A percentile compares a stretch with the other conserved stretches of the same genome.
Conservation (phyloP, 345 rosid genomes). For the Arabidopsis arenosa region DNA sequence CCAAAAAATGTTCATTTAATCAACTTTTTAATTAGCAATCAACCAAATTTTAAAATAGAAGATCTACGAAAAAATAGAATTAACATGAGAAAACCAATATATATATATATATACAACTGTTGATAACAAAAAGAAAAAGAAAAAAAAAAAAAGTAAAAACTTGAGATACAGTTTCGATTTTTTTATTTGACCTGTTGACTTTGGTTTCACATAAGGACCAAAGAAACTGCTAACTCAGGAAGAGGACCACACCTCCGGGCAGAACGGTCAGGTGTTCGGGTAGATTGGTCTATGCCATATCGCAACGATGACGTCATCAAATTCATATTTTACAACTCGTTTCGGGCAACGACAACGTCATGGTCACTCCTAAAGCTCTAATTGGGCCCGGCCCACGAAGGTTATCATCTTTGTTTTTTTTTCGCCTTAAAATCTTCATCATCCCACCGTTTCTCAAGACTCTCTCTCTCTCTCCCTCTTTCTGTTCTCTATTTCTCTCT, state of each 20-base stretch:
- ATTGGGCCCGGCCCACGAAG: constrained; percentile 50
- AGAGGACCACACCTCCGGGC: constrained; percentile 42
- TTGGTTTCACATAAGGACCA: constrained; percentile 31
- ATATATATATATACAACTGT: background rate
- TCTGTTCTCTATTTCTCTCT: constrained; percentile 17
- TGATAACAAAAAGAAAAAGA: background rate
- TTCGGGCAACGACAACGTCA: constrained; percentile 40
- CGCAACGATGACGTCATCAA: constrained; percentile 38
- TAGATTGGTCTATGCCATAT: constrained; percentile 33
- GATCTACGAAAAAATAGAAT: constrained; percentile 9
- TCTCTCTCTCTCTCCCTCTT: constrained; percentile 21
- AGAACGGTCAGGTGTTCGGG: constrained; percentile 44
- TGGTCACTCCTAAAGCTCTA: constrained; percentile 16
- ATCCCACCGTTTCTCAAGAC: constrained; percentile 14
- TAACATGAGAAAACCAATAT: constrained; percentile 5
- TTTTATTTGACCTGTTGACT: constrained; percentile 45
- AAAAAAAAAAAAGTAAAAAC: background rate
- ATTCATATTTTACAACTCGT: constrained; percentile 6
- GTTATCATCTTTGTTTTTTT: constrained; percentile 14
- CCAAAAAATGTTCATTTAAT: background rate
- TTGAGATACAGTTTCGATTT: constrained; percentile 34
- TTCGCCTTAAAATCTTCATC: constrained; percentile 29
- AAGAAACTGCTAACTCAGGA: constrained; percentile 23
- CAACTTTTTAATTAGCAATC: background rate
- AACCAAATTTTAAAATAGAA: background rate